Percentiles rank a stretch among this genome's conserved stretches.
phyloP scores from a whole-genome alignment of 148 eudicot genomes.

The Rhododendron ovatum region DNA sequence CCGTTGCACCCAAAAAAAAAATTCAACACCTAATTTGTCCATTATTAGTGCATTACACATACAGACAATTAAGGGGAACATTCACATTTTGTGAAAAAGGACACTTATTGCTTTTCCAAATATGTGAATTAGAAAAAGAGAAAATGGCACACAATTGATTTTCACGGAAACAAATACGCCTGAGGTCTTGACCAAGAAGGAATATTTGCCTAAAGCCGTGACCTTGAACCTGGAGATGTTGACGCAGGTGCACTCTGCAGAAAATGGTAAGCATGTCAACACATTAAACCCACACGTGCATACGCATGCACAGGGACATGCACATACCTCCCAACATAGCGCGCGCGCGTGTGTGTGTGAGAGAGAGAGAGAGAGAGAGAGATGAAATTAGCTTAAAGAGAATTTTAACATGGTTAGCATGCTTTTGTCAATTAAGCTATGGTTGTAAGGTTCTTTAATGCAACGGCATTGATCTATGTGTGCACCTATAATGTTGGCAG shows the following conservation, averaged over 20 bases:
- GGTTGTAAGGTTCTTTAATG: background rate
- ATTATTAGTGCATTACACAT: too few species aligned
- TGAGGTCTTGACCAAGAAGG: background rate
- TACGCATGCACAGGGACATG: background rate
- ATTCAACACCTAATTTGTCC: too few species aligned
- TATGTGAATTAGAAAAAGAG: background rate
- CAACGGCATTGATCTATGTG: background rate
- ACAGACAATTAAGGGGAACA: background rate
- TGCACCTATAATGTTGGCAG: background rate
- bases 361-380: background rate
- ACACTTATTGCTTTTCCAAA: background rate
- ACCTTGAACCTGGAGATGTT: slow-evolving; percentile 45
- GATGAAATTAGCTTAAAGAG: background rate
- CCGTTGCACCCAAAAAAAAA: too few species aligned
- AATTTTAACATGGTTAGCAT: background rate
- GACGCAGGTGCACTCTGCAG: slow-evolving; percentile 72
- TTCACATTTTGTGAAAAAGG: background rate
- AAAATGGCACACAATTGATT: background rate
- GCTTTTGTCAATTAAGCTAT: background rate
- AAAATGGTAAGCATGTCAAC: background rate
- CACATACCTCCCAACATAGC: background rate
- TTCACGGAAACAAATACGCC: background rate
- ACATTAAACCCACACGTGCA: background rate
- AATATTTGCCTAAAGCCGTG: slow-evolving; percentile 51
- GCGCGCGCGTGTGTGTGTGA: too few species aligned